Evolutionary conservation across 2,329 filamentous ascomycete genomes (phyloP), one percentile per base, ranked within the genome.

Genomic region (Clonostachys rhizophaga): DNA sequence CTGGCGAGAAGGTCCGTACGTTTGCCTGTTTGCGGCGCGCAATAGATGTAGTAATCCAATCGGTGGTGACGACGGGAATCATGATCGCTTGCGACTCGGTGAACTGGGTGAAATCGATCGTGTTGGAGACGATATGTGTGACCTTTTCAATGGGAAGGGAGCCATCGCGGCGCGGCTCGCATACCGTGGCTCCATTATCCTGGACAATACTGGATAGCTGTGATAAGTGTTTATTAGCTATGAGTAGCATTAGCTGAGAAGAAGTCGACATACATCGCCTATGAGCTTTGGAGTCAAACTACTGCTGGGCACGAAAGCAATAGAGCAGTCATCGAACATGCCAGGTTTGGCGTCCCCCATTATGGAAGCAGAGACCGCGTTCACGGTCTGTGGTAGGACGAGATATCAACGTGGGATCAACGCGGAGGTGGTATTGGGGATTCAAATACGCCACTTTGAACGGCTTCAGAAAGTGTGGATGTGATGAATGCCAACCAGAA

Each of bases 101-200:
- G 63, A 94, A 97, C 58, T 92, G 83, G n/a, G 89, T 84, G 57
- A 99, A 99, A 63, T 99, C 91, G 66, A 90, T 87, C 1, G 87
- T 92, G 49, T 84, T 82, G 48, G 91, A 74, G 43, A 83, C 60
- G 51, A 83, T 76, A 57, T 83, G 79, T 18, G 78, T 79, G 44
- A 73, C 70, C 47, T 71, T 56, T 44, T 69, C 60, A 30, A 81
- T 68, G 2, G 67, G 66, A 13, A 81, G 61, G 13, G 69, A 68
- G 54, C 75, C 76, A 54, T 79, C 68, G 49, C 70, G 66, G 49
- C 69, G 66, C 12, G 70, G 70, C 42, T 74, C 66, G 51, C 76
- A 61, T 3, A 80, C 65, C 34, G 67, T 58, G 47, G 72, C 79
- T 53, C 78, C 79, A 68, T 79, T 71, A 12, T 75, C 69, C 49